phyloP scores from a whole-genome alignment of 345 rosid species.

The Alliaria petiolata region DNA sequence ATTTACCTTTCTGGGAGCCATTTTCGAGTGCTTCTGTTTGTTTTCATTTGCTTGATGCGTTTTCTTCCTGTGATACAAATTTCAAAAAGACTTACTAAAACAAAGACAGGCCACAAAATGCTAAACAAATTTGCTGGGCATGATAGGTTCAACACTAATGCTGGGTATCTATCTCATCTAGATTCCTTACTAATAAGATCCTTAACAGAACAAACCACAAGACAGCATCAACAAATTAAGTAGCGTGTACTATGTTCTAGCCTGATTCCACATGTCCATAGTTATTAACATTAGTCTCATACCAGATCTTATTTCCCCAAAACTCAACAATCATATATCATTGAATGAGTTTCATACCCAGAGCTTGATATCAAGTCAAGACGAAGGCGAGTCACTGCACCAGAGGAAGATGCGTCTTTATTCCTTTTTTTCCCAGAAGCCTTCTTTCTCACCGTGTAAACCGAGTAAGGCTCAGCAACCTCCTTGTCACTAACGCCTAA shows the following conservation, averaged over 20 bases:
- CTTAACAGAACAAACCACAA: background rate
- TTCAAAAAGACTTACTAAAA: background rate
- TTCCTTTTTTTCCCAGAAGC: slow-evolving; percentile 33
- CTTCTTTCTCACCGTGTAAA: slow-evolving; percentile 36
- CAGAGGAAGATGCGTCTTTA: slow-evolving; percentile 35
- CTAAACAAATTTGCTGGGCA: background rate
- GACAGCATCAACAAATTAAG: background rate
- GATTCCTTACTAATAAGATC: background rate
- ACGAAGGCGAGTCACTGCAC: slow-evolving; percentile 26
- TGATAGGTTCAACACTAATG: background rate
- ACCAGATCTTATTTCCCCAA: background rate
- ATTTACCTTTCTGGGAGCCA: slow-evolving; percentile 40
- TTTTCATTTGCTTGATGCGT: background rate
- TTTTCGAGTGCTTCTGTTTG: slow-evolving; percentile 21
- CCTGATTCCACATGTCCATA: background rate
- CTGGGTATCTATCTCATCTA: background rate
- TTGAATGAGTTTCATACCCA: slow-evolving; percentile 26
- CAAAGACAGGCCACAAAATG: background rate
- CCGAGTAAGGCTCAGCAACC: slow-evolving; percentile 35
- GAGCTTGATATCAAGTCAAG: slow-evolving; percentile 13
- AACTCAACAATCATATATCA: background rate
- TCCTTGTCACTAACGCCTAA: slow-evolving; percentile 25
- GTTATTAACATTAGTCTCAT: slow-evolving; percentile 9
- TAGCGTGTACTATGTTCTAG: background rate
- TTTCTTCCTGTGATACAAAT: slow-evolving; percentile 25